phyloP scores from a whole-genome alignment of 345 rosid genomes.

The Physaria fendleri region DNA sequence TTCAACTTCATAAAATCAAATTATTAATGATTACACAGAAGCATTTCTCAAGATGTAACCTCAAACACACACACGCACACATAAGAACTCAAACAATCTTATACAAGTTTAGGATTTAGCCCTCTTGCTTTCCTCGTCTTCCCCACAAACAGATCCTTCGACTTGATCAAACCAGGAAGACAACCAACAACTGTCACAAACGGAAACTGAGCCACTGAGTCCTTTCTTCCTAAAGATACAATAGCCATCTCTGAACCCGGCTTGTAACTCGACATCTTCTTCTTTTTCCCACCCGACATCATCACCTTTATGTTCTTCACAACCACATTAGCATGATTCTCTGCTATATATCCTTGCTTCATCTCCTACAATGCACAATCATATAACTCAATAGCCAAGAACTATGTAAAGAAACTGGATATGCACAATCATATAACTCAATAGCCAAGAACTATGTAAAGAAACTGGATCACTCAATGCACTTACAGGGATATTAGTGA shows the following conservation, averaged over 20 bases:
- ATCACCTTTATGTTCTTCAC: constrained; percentile 64
- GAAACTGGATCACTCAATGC: neutral
- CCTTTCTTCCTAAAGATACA: constrained; percentile 72
- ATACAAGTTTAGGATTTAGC: constrained; percentile 24
- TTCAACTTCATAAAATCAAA: no score
- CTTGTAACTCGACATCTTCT: constrained; percentile 47
- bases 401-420: neutral
- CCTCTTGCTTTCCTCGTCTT: constrained; percentile 64
- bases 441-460: neutral
- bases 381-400: neutral
- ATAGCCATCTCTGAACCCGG: constrained; percentile 41
- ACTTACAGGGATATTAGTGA: constrained; percentile 65
- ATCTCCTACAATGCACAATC: constrained; percentile 43
- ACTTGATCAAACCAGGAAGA: constrained; percentile 75
- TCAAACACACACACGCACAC: no score
- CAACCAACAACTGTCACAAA: constrained; percentile 50
- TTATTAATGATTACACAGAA: neutral
- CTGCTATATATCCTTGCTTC: constrained; percentile 75
- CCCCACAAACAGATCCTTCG: constrained; percentile 65
- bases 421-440: neutral
- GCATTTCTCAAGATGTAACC: constrained; percentile 2
- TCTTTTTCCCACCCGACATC: constrained; percentile 46
- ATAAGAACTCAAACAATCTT: constrained; percentile 4
- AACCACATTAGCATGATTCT: constrained; percentile 52
- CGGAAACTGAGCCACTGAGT: constrained; percentile 70